Evolutionary conservation across 1,284 basidiomycete species (phyloP), one percentile per base, ranked within the genome.

Genomic region (Irpex sp.): DNA sequence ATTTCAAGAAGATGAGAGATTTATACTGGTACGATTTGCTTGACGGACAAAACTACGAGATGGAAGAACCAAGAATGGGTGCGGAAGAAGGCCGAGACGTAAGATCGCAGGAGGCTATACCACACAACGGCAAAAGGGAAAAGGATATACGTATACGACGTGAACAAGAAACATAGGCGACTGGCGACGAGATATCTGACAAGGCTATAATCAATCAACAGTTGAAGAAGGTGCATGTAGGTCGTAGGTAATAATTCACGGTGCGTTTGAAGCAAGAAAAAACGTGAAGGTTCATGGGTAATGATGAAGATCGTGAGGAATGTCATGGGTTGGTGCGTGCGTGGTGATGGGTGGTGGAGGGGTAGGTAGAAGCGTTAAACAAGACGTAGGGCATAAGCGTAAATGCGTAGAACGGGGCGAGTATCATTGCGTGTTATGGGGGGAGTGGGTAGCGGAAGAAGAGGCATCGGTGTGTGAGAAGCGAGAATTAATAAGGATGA

Each of bases 221-320:
- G 53, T 55, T 19, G 21, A 55, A 31, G 31, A 55, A 55, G 33
- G 13, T 43, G 36, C 19, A 39, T 15, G 57, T 39, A n/a, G 9
- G 43, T 39, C 31, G 31, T 33, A 33, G 31, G 31, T 58, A 58
- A 58, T 39, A 58, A 58, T 43, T 17, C 36, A 58, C 19, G 37
- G 57, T 36, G 26, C n/a, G n/a, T 11, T 33, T 15, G 57, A 26
- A n/a, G 57, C 13, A 58, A 8, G n/a, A 58, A 31, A 4, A 46
- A 21, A 19, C 57, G 57, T 58, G 57, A 39, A 37, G 53, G 53
- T 60, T 50, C 58, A 59, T 59, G 58, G 39, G 31, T 36, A 55
- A 33, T 55, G 49, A 54, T 15, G 53, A 60, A 15, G 33, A 31
- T 46, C 39, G 58, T 35, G 46, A 46, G 9, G 58, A 59, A 17